Base-by-base conservation (phyloP, 2,329 filamentous ascomycete species). In the Phyllosticta paracitricarpa region DNA sequence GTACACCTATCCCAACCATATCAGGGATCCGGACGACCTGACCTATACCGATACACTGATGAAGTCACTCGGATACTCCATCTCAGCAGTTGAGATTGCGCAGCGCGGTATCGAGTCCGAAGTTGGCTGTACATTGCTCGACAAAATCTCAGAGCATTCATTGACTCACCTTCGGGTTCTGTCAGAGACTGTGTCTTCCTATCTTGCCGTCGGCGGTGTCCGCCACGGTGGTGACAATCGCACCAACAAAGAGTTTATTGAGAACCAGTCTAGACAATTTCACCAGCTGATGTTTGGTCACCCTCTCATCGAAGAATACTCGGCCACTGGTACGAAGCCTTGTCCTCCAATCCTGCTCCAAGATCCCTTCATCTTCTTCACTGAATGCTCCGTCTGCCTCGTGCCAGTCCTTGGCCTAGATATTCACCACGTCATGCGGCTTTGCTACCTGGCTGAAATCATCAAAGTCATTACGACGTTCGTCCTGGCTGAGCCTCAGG, bases 401-500 rank as follows among this genome's bases (percentile, higher is more conserved):
- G 81, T 83, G 6, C 82, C 87, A 8, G 81, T 86, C 1, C 82
- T 91, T 28, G 79, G 83, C 51, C 81, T 89, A 51, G 89, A 95
- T 61, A 84, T 95, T 52, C 83, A 87, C 51, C 89, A 96, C 72
- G 74, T 97, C 58, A 75, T 97, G 57, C 86, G 88, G 48, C 78
- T 97, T 54, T 97, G 91, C 75, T 97, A 96, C 70, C 81, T 96
- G 61, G 90, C 90, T 2, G 94, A 99, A 74, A 85, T 99, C 62
- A 85, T 95, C 63, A 95, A 96, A 75, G 86, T 91, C 5, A 81
- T 91, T 17, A 70, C 85, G 14, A 79, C 82, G 7, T 84, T 83
- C 68, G 74, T 76, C 40, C 24, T 61, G 14, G 60, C 60, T 30
- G 48, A 62, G 19, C 54, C 61, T 1, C 53, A 59, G 24, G 56